Base-by-base conservation (phyloP, 805 yeast species). In the Schwanniomyces vanrijiae region DNA sequence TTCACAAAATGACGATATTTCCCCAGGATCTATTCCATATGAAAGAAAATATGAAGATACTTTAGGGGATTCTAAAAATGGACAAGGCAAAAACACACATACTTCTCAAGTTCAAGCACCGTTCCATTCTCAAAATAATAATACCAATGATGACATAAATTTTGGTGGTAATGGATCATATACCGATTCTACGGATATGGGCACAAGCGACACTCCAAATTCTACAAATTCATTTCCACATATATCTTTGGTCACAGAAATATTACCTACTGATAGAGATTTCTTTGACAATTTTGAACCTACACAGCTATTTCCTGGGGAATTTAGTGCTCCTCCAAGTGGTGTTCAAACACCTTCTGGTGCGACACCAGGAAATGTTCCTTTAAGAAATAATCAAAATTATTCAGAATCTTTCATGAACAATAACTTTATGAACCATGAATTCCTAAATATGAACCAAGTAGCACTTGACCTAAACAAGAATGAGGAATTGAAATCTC, bases 261-360 rank as follows among this genome's bases (percentile, higher is more conserved):
- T 70, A 48, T 66, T 80, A 47, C 73, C 86, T 18, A 70, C 77
- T 28, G 70, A 72, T 37, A 66, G 59, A 46, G 68, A 68, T 22
- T 76, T 76, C 55, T 66, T 71, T 45, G 81, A 76, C 44, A 76
- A 77, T 51, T 80, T 80, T 61, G 81, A 80, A 58, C 84, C 84
- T 14, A 71, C 81, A 13, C 83, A 78, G 51, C 69, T 80, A 51
- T 80, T 80, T 53, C 84, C 84, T 4, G 66, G 60, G 20, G 71
- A 54, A 53, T 52, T 46, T 44, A 69, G 76, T 46, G 48, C 55
- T 14, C 74, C 75, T 3, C 65, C 68, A 4, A 67, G 74, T 2
- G 55, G 75, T 42, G 63, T 65, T 0, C 74, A 69, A 47, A 62
- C 73, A 4, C 76, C 76, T 11, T 14, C 22, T 11, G 24, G n/a